Evolutionary conservation across 495 filamentous ascomycete species (phyloP).

Genomic region (Trichocladium uniseriatum): DNA sequence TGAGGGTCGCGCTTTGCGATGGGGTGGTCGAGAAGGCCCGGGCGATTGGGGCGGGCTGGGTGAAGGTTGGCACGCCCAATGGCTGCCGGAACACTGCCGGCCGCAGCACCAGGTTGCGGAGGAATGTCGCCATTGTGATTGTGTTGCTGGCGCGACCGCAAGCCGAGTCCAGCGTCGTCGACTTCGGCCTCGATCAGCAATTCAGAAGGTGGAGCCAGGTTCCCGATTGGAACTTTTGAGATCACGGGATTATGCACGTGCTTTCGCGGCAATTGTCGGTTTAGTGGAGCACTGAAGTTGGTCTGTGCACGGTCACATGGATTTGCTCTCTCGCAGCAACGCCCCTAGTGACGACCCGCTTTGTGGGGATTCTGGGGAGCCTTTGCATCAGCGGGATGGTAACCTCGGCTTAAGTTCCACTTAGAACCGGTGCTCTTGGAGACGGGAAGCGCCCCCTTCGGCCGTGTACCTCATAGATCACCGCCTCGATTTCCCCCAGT

Average conservation of each 20-base stretch:
- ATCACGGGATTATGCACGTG: slow-evolving; percentile 19
- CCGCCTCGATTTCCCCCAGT: neutral
- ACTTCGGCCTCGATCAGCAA: neutral
- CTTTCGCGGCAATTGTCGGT: slow-evolving; percentile 5
- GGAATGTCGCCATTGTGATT: slow-evolving; percentile 23
- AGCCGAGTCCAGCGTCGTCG: slow-evolving; percentile 1
- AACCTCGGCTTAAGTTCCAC: slow-evolving; percentile 11
- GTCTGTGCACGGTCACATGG: slow-evolving; percentile 14
- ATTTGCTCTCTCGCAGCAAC: neutral
- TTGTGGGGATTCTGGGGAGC: slow-evolving; percentile 6
- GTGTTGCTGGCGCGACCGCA: slow-evolving; percentile 7
- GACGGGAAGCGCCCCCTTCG: neutral
- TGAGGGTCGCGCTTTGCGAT: slow-evolving; percentile 47
- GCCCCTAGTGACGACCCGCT: neutral
- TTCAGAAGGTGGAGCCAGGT: neutral
- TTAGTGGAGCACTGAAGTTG: neutral
- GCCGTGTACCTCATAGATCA: neutral
- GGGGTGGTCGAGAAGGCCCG: slow-evolving; percentile 44
- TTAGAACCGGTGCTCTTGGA: neutral
- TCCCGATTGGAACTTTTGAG: slow-evolving; percentile 11
- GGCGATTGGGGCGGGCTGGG: neutral
- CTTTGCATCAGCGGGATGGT: neutral
- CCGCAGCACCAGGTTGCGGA: slow-evolving; percentile 21
- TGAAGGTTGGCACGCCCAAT: neutral
- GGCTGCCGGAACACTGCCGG: slow-evolving; percentile 21